Evolutionary conservation across 2,329 filamentous ascomycete genomes (phyloP), one percentile per base, ranked within the genome.

Genomic region (Xylaria sp.): DNA sequence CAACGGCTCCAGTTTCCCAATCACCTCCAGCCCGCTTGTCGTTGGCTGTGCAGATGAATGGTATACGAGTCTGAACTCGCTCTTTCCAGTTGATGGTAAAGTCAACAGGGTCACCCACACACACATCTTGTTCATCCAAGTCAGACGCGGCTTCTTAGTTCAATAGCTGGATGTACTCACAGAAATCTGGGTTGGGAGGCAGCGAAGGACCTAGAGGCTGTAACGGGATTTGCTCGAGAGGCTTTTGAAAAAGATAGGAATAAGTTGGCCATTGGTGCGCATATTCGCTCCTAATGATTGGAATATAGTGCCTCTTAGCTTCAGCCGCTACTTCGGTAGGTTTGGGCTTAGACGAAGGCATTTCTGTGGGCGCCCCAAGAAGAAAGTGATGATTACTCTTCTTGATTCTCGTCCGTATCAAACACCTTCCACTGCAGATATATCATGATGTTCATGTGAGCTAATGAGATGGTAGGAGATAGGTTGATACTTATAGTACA

Each of bases 11-110:
- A 6, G 86, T 91, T 74, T 93, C 91, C 92, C 92, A 94, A 77
- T 94, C 91, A n/a, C 92, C 92, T 10, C 92, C 92, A 0, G 92
- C 86, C 44, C 90, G 85, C 76, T 90, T 92, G 77, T 94, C 92
- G 80, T 94, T 93, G 57, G 92, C 92, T 64, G 89, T 87, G 72
- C 91, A 93, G 70, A 93, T 87, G 67, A 93, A 89, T 0, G 90
- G 89, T 64, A 92, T 85, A 2, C 81, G 79, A 44, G 81, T 74
- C 59, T 79, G 74, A 58, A 72, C 73, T 23, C 80, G 78, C 33
- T 79, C 81, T 57, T 85, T 84, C 85, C 89, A 92, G 66, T 86
- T 82, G 40, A 92, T 80, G 26, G 90, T 88, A 48, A 84, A 82
- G 77, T 87, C 84, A 36, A 89, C 87, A 1, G 89, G 88, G 74